Conservation (phyloP, 2,329 filamentous ascomycete species). For the Pseudomassariella vexata region DNA sequence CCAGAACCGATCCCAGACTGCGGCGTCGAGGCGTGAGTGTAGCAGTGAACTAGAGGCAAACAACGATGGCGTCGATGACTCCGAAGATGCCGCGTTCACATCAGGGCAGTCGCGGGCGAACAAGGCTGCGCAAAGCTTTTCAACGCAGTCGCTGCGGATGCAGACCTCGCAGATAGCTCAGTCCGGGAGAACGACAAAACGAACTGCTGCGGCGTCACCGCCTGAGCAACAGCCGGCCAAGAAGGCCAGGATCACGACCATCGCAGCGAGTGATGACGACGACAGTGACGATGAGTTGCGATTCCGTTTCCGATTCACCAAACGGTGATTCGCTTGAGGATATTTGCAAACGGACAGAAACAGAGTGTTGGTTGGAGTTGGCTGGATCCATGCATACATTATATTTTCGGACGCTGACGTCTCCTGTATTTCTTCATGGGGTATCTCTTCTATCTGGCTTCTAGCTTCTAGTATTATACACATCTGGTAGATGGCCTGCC, state of each 20-base stretch:
- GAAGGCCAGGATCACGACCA: slow-evolving; percentile 20
- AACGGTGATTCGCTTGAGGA: slow-evolving; percentile 38
- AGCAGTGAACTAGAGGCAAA: slow-evolving; percentile 10
- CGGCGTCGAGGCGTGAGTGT: no score
- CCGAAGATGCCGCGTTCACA: slow-evolving; percentile 14
- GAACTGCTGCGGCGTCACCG: slow-evolving; percentile 25
- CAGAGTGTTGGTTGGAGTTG: no score
- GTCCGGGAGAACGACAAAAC: slow-evolving; percentile 20
- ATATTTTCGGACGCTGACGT: slow-evolving; percentile 11
- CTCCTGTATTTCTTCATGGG: no score
- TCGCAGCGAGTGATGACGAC: slow-evolving; percentile 27
- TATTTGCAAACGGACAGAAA: no score
- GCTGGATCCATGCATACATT: slow-evolving; percentile 5
- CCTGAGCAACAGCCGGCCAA: slow-evolving; percentile 29
- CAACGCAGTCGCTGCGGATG: slow-evolving; percentile 12
- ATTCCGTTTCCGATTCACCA: slow-evolving; percentile 52
- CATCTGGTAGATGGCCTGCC: no score
- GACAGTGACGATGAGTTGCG: slow-evolving; percentile 52
- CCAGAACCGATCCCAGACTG: neutral
- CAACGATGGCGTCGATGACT: slow-evolving; percentile 16
- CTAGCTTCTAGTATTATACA: no score
- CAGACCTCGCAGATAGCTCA: slow-evolving; percentile 19
- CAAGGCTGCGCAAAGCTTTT: slow-evolving; percentile 23
- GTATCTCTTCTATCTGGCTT: no score
- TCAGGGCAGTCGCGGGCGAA: slow-evolving; percentile 23